Conservation (phyloP, 83 land plant genomes). For the Larix sibirica region DNA sequence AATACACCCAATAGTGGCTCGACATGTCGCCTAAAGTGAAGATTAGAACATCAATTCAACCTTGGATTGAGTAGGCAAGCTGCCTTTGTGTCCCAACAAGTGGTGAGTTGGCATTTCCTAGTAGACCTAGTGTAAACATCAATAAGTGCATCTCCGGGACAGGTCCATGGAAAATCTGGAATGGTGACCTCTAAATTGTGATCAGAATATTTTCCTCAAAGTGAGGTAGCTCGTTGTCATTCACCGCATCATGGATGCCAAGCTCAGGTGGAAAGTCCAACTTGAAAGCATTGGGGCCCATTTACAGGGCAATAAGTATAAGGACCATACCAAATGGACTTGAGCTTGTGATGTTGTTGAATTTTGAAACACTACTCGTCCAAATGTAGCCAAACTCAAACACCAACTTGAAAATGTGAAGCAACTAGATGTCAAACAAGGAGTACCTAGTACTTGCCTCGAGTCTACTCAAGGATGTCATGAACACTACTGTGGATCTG, state of each 20-base stretch:
- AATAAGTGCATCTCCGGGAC: background rate
- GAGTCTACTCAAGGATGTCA: background rate
- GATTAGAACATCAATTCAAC: too few relatives aligned
- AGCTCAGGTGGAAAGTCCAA: background rate
- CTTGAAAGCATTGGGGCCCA: background rate
- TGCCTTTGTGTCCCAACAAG: background rate
- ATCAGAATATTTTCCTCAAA: background rate
- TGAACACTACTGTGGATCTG: background rate
- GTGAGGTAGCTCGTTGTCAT: background rate
- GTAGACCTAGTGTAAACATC: background rate
- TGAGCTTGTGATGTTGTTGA: background rate
- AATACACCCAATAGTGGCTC: too few relatives aligned
- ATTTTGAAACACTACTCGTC: background rate
- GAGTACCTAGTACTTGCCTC: background rate
- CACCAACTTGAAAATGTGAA: background rate
- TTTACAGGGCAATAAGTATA: background rate
- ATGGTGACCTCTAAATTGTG: background rate
- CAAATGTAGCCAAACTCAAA: background rate
- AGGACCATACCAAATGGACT: background rate
- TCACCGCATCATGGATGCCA: background rate
- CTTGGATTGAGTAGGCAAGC: background rate
- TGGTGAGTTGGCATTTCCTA: too few relatives aligned
- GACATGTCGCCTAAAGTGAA: too few relatives aligned
- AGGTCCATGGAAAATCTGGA: background rate
- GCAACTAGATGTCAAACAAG: background rate